Conservation (phyloP, 805 yeast genomes). For the Vanderwaltozyma yarrowii region DNA sequence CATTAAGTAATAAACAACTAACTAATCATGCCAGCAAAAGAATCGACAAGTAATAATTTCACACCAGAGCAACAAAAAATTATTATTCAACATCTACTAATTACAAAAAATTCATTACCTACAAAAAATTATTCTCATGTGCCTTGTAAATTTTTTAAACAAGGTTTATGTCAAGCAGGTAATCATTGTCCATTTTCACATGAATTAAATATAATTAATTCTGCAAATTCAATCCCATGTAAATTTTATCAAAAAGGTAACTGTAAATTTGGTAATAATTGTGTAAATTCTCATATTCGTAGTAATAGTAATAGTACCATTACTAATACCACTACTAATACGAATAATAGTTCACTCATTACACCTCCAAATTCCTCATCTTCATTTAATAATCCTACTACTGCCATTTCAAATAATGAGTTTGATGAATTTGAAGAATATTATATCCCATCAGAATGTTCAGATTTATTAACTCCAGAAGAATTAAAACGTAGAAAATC, state of each 20-base stretch:
- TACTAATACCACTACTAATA: too few species aligned
- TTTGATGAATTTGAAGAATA: conserved; percentile 25
- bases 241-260: conserved; percentile 94
- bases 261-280: conserved; percentile 88
- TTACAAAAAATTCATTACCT: conserved; percentile 19
- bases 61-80: conserved; percentile 20
- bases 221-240: conserved; percentile 43
- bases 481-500: background rate
- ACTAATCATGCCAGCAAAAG: too few species aligned
- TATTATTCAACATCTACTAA: conserved; percentile 19
- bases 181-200: conserved; percentile 86
- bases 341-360: too few species aligned
- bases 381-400: too few species aligned
- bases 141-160: conserved; percentile 88
- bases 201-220: conserved; percentile 41
- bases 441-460: background rate
- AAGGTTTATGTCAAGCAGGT: conserved; percentile 95
- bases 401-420: conserved; percentile 85
- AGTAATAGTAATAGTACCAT: too few species aligned
- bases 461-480: background rate
- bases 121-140: conserved; percentile 52
- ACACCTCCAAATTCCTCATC: background rate
- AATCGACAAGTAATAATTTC: background rate
- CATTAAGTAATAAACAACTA: too few species aligned
- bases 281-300: conserved; percentile 80